Conservation (phyloP, 2,329 filamentous ascomycete species). For the Biscogniauxia mediterranea region DNA sequence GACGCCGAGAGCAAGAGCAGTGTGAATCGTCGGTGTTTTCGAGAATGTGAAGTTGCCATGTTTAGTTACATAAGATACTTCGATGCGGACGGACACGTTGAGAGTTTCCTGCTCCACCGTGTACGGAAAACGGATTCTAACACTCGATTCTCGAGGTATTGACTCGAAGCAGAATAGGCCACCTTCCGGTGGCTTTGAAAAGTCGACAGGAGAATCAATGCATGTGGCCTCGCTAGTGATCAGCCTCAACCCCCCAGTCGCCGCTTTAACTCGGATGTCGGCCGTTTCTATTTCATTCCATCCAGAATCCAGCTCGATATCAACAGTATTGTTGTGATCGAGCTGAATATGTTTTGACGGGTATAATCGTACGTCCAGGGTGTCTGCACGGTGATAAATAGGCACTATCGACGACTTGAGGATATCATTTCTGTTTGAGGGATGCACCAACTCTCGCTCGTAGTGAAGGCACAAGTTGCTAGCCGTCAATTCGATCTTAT, state of each 20-base stretch:
- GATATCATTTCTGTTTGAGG: constrained; percentile 47
- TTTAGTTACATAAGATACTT: constrained; percentile 70
- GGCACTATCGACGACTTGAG: constrained; percentile 61
- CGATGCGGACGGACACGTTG: constrained; percentile 71
- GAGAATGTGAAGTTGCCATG: constrained; percentile 64
- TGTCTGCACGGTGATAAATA: constrained; percentile 69
- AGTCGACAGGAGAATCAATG: constrained; percentile 40
- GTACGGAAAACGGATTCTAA: constrained; percentile 73
- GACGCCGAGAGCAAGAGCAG: constrained; percentile 81
- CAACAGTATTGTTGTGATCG: constrained; percentile 73
- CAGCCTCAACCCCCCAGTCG: constrained; percentile 64
- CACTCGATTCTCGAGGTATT: constrained; percentile 42
- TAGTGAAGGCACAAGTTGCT: constrained; percentile 65
- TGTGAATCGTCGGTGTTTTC: constrained; percentile 61
- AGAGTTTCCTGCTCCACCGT: constrained; percentile 75
- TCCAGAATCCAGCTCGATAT: constrained; percentile 70
- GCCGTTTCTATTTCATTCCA: constrained; percentile 66
- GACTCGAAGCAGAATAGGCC: constrained; percentile 51
- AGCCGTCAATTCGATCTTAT: constrained; percentile 64
- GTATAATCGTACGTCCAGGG: constrained; percentile 66
- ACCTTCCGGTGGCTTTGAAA: constrained; percentile 50
- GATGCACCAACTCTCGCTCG: constrained; percentile 56
- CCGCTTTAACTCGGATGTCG: constrained; percentile 61
- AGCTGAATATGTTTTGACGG: constrained; percentile 73
- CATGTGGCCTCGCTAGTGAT: constrained; percentile 59